Conservation (phyloP, 2,329 filamentous ascomycete species). For the Aureobasidium namibiae region DNA sequence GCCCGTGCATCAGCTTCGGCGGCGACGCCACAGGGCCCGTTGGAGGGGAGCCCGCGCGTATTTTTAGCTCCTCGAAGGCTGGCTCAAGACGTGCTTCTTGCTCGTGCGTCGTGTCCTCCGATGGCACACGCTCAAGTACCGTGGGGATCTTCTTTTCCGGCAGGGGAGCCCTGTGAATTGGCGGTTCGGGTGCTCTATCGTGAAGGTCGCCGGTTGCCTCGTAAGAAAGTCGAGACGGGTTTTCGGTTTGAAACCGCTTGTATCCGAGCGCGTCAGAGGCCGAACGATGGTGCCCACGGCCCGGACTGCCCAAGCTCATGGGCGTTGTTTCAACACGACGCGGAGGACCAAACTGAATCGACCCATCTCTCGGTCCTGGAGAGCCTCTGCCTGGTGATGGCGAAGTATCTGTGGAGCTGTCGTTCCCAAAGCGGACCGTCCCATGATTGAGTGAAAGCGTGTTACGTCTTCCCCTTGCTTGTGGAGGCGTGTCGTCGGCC, state of each 20-base stretch:
- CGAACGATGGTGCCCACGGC: conserved; percentile 38
- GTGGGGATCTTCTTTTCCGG: conserved; percentile 22
- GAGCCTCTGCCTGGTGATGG: conserved; percentile 38
- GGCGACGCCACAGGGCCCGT: conserved; percentile 71
- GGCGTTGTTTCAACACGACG: conserved; percentile 39
- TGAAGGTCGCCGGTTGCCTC: conserved; percentile 21
- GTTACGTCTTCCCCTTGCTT: conserved; percentile 8
- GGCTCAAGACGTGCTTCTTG: conserved; percentile 34
- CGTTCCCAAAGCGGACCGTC: conserved; percentile 37
- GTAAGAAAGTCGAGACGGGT: conserved; percentile 32
- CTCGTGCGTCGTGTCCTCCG: conserved; percentile 37
- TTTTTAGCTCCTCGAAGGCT: conserved; percentile 42
- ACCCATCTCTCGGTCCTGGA: conserved; percentile 27
- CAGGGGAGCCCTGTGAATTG: conserved; percentile 28
- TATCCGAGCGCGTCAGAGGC: conserved; percentile 41
- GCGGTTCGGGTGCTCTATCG: conserved; percentile 33
- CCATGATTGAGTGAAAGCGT: conserved; percentile 26
- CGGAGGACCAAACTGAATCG: conserved; percentile 23
- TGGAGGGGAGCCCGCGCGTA: conserved; percentile 33
- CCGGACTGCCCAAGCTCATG: conserved; percentile 19
- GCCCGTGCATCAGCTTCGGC: conserved; percentile 69
- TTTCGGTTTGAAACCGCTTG: conserved; percentile 32
- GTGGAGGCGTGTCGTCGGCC: conserved; percentile 15
- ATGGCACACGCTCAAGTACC: conserved; percentile 48
- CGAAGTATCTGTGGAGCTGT: conserved; percentile 33